A percentile compares a stretch with the other conserved stretches of the same genome.
phyloP scores from a whole-genome alignment of 768 basidiomycete species.

The Lentinula sp. region DNA sequence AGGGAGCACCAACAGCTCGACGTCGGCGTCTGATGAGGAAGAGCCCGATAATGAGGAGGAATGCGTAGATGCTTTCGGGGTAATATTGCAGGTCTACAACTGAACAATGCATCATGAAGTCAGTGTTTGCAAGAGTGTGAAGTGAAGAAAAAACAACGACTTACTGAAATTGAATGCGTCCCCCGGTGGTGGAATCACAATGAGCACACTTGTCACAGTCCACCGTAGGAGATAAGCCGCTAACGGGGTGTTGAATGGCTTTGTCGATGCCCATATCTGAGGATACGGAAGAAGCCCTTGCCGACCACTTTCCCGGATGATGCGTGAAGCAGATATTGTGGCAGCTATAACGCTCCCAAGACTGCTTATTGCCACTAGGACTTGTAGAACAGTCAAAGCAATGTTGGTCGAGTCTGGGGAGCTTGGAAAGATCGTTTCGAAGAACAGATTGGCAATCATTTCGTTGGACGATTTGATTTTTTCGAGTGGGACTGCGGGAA shows the following conservation, averaged over 20 bases:
- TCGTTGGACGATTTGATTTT: slow-evolving; percentile 55
- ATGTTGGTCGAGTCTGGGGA: not conserved
- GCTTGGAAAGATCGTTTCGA: not conserved
- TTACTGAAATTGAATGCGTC: not conserved
- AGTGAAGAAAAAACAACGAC: not conserved
- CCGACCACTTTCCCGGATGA: slow-evolving; percentile 58
- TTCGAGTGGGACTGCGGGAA: slow-evolving; percentile 48
- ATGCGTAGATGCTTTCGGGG: not conserved
- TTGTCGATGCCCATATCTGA: slow-evolving; percentile 53
- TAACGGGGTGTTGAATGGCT: slow-evolving; percentile 57
- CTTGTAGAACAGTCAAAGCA: slow-evolving; percentile 23
- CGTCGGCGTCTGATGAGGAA: not conserved
- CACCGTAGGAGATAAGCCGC: slow-evolving; percentile 42
- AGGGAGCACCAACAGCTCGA: not conserved
- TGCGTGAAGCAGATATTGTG: slow-evolving; percentile 23
- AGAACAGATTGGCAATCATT: slow-evolving; percentile 37
- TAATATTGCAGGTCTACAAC: not conserved
- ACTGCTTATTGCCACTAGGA: slow-evolving; percentile 46
- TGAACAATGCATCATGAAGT: not conserved
- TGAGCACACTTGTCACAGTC: not conserved
- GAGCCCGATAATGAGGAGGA: not conserved
- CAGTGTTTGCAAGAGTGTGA: not conserved
- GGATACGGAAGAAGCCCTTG: slow-evolving; percentile 60
- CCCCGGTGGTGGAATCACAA: not conserved
- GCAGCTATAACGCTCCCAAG: slow-evolving; percentile 55